Base-by-base conservation (phyloP, 1,139 yeast genomes). In the Suhomyces bribrorum region DNA sequence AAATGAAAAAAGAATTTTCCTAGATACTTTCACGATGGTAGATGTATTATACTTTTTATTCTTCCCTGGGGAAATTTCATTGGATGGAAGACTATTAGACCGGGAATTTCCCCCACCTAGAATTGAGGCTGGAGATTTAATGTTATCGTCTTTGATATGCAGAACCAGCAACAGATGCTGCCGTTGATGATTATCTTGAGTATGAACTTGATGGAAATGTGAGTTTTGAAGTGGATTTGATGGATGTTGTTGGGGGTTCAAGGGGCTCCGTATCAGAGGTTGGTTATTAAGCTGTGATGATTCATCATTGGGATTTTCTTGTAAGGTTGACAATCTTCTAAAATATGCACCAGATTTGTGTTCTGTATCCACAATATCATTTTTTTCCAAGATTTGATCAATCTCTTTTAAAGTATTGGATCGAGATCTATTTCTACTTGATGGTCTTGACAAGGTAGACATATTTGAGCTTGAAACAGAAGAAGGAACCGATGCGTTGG, bases 331-430 rank as follows among this genome's bases (percentile, higher is more conserved):
- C 33, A 85, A 61, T 43, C 94, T 69, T 49, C 85, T 71, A 55
- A 84, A 83, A 54, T 83, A 84, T 26, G 87, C 89, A 12, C 81
- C 81, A 37, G 79, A 75, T 55, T 74, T 75, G 44, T 66, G 73
- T 44, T 73, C 77, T 7, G 70, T 60, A 47, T 65, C 73, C 8
- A 64, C 73, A 36, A 51, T 59, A 26, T 69, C 76, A 42, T 59
- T 64, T 43, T 66, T 68, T 36, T 69, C 75, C 31, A 70, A 50
- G 29, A 70, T 63, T 36, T 53, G 55, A 46, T 71, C 73, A 14
- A 69, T 63, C 44, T 70, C 75, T 36, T 58, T 61, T 36, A 68
- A 48, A 0, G 75, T 69, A 40, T 69, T 68, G 5, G 75, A 68
- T 35, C 75, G 49, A 6, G 66, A 59, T 40, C 75, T 53, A 29